phyloP scores from a whole-genome alignment of 2,329 filamentous ascomycete genomes.

The Colletotrichum godetiae region DNA sequence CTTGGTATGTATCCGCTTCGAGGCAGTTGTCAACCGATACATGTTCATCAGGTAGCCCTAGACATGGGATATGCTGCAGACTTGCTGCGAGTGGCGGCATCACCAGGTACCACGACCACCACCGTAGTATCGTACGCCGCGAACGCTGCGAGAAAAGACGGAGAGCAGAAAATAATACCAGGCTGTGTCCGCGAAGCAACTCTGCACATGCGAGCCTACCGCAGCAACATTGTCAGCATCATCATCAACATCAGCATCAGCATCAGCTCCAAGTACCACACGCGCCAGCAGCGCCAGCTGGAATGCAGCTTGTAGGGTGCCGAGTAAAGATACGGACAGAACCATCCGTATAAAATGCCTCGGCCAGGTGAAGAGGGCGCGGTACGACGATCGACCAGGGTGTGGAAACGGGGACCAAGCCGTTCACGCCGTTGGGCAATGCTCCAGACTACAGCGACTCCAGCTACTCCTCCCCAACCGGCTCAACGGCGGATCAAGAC shows the following conservation, averaged over 20 bases:
- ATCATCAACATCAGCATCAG: neutral
- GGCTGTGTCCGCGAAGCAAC: conserved; percentile 8
- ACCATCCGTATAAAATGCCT: neutral
- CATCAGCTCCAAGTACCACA: neutral
- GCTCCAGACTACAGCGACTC: neutral
- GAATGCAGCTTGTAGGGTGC: neutral
- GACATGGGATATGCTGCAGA: conserved; percentile 30
- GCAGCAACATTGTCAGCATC: neutral
- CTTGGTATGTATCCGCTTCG: conserved; percentile 22
- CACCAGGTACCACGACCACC: neutral
- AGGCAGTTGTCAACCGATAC: conserved; percentile 18
- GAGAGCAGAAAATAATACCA: neutral
- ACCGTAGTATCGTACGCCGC: neutral
- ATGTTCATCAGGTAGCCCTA: neutral
- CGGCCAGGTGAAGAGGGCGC: conserved; percentile 3
- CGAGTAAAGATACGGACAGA: conserved; percentile 11
- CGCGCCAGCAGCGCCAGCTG: neutral
- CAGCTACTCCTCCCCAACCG: neutral
- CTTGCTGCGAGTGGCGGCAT: conserved; percentile 10
- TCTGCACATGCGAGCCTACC: neutral
- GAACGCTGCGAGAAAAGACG: neutral
- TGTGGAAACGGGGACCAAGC: conserved; percentile 4
- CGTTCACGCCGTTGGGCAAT: conserved; percentile 23
- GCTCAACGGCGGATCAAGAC: conserved; percentile 5
- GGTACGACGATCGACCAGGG: conserved; percentile 6